phyloP scores from a whole-genome alignment of 768 basidiomycete species.

The Boletus tylopilopsis region DNA sequence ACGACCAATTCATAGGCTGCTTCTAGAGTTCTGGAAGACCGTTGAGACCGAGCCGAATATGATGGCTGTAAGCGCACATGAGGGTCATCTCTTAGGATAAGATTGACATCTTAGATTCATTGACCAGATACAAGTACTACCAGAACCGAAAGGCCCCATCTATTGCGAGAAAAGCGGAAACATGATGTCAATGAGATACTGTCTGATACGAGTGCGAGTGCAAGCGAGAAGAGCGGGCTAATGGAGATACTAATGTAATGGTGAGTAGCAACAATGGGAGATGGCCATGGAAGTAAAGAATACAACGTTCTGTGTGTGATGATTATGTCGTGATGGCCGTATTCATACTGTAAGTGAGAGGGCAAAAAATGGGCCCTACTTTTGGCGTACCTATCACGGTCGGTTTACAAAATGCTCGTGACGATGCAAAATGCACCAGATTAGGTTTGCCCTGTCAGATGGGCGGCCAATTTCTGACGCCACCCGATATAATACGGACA shows the following conservation, averaged over 20 bases:
- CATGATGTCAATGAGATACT: constrained; percentile 6
- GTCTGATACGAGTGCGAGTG: constrained; percentile 1
- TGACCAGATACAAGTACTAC: background rate
- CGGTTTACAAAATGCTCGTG: constrained; percentile 6
- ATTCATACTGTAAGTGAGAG: constrained; percentile 19
- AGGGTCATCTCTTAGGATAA: too few species aligned
- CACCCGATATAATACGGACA: constrained; percentile 68
- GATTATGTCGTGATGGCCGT: constrained; percentile 13
- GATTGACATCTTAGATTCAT: constrained; percentile 2
- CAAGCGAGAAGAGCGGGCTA: background rate
- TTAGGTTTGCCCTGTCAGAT: constrained; percentile 34
- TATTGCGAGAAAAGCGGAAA: constrained; percentile 2
- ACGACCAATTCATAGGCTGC: too few species aligned
- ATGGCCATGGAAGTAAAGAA: constrained; percentile 14
- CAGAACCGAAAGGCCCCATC: background rate
- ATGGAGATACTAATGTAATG: constrained; percentile 6
- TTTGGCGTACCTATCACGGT: constrained; percentile 10
- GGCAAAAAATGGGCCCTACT: constrained; percentile 5
- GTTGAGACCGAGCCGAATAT: too few species aligned
- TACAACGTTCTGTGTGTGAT: constrained; percentile 16
- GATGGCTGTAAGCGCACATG: too few species aligned
- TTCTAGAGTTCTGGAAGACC: too few species aligned
- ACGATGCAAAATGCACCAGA: background rate
- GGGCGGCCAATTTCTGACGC: constrained; percentile 53
- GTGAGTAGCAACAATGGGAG: constrained; percentile 5